A percentile compares a stretch with the other conserved stretches of the same genome.
phyloP scores from a whole-genome alignment of 768 basidiomycete genomes.

The Psilocybe azurescens region DNA sequence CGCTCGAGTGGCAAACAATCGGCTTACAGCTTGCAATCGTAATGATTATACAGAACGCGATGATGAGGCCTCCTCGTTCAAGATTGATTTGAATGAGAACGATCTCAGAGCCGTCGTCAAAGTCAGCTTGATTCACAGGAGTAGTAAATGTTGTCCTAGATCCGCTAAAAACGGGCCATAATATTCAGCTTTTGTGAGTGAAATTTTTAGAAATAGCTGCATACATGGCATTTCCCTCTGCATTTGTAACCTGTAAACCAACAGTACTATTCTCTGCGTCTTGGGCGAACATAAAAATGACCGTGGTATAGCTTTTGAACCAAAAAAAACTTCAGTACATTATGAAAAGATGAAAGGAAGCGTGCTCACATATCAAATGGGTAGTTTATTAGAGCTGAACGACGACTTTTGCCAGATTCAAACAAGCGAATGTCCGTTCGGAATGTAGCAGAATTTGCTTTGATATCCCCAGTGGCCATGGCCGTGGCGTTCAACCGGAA shows the following conservation, averaged over 20 bases:
- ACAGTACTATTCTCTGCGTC: neutral
- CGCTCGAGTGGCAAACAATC: neutral
- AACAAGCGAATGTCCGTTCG: slow-evolving; percentile 23
- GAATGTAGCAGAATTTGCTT: slow-evolving; percentile 20
- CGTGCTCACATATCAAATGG: slow-evolving; percentile 22
- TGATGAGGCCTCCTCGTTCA: slow-evolving; percentile 19
- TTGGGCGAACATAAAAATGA: neutral
- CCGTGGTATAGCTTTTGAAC: neutral
- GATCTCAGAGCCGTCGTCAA: neutral
- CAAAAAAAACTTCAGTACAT: neutral
- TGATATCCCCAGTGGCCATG: slow-evolving; percentile 5
- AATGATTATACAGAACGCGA: slow-evolving; percentile 18
- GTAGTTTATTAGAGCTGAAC: slow-evolving; percentile 21
- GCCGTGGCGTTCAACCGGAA: neutral
- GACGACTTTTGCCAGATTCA: slow-evolving; percentile 7
- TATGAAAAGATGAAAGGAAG: neutral
- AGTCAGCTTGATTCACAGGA: neutral
- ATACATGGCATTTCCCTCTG: neutral
- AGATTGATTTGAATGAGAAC: slow-evolving; percentile 10
- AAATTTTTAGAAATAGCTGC: neutral
- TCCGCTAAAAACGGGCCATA: neutral
- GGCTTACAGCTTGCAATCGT: slow-evolving; percentile 20
- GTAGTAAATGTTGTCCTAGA: neutral
- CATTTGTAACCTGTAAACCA: neutral
- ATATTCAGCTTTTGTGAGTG: too few relatives aligned